Evolutionary conservation across 2,329 filamentous ascomycete genomes (phyloP).

Genomic region (Aureobasidium namibiae): DNA sequence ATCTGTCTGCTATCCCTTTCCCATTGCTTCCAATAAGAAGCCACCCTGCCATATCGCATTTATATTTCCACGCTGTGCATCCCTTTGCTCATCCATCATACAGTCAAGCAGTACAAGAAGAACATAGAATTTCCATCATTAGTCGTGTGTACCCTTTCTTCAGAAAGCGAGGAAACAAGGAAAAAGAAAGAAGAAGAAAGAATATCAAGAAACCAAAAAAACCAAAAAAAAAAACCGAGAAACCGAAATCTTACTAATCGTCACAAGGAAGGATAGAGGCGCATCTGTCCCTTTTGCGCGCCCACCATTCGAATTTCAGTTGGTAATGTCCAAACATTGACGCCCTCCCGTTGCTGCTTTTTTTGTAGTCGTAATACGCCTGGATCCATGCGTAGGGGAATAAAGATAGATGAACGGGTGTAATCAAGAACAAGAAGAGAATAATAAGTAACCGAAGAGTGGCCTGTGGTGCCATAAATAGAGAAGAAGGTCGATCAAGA

Average conservation of each 20-base stretch:
- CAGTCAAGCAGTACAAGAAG: neutral
- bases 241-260: too few relatives aligned
- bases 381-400: neutral
- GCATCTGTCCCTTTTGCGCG: neutral
- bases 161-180: neutral
- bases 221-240: neutral
- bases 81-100: neutral
- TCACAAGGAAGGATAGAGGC: neutral
- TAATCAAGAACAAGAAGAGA: neutral
- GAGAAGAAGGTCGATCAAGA: neutral
- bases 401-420: neutral
- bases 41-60: neutral
- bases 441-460: neutral
- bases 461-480: neutral
- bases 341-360: constrained; percentile 2
- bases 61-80: neutral
- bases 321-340: neutral
- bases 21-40: neutral
- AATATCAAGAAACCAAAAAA: neutral
- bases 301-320: too few relatives aligned
- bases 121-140: neutral
- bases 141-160: neutral
- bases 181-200: neutral
- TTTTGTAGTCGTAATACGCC: constrained; percentile 3
- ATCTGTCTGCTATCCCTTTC: too few relatives aligned